These are phyloP conservation scores for Astragalus glycyphyllos DNA, from an alignment of 306 rosid genomes.

Conservation along the genomic window DNA sequence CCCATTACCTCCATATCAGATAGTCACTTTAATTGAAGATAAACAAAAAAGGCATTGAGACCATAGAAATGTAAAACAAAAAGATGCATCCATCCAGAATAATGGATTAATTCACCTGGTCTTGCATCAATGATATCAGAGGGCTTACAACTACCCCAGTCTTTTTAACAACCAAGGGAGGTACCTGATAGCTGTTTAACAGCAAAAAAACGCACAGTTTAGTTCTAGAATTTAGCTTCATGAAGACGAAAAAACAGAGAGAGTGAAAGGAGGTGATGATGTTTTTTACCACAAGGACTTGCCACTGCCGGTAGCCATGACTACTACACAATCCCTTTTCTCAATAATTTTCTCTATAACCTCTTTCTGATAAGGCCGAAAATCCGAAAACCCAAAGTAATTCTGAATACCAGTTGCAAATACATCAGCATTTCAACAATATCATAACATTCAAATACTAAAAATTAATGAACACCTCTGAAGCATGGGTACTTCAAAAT, in stretches of 20 bases:
- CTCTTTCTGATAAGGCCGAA: slow-evolving; percentile 77
- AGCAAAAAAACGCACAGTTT: not conserved
- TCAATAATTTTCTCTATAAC: slow-evolving; percentile 66
- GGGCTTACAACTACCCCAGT: slow-evolving; percentile 92
- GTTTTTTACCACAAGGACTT: slow-evolving; percentile 78
- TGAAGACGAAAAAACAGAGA: not conserved
- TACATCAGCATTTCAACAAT: slow-evolving; percentile 28
- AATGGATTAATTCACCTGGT: slow-evolving; percentile 59
- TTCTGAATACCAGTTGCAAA: slow-evolving; percentile 46
- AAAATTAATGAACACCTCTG: not conserved
- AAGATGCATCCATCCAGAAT: not conserved
- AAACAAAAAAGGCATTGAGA: not conserved
- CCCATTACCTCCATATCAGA: slow-evolving; percentile 40
- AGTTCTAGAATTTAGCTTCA: slow-evolving; percentile 12
- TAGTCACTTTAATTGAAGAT: not conserved
- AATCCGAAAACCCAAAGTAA: slow-evolving; percentile 70
- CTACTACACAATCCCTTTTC: slow-evolving; percentile 78
- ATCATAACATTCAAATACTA: slow-evolving; percentile 6
- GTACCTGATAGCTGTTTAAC: slow-evolving; percentile 76
- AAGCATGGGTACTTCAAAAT: no score
- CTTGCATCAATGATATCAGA: slow-evolving; percentile 89
- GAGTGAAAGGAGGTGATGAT: not conserved
- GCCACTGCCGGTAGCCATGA: slow-evolving; percentile 96
- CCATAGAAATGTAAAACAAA: slow-evolving; percentile 28
- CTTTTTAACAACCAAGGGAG: slow-evolving; percentile 79